phyloP scores from a whole-genome alignment of 768 basidiomycete species.

The Kwoniella newhampshirensis region DNA sequence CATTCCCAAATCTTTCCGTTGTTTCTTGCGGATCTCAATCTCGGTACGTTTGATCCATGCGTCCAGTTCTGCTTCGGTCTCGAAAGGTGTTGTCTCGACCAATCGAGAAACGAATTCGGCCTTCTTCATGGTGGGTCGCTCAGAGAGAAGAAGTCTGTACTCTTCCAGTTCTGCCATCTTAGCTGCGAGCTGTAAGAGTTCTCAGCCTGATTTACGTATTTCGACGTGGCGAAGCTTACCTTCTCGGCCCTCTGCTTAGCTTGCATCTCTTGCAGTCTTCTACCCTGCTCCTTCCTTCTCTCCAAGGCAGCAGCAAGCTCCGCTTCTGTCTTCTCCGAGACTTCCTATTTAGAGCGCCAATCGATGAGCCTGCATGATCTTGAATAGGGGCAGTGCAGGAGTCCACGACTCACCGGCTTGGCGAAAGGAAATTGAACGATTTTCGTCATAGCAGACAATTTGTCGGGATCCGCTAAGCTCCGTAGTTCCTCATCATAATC shows the following conservation, averaged over 20 bases:
- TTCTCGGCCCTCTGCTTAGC: constrained; percentile 82
- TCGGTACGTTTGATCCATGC: constrained; percentile 79
- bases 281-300: constrained; percentile 78
- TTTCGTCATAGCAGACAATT: constrained; percentile 65
- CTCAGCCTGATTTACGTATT: not conserved
- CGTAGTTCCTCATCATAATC: constrained; percentile 73
- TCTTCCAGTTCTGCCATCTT: constrained; percentile 61
- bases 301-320: constrained; percentile 76
- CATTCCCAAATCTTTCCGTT: constrained; percentile 75
- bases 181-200: constrained; percentile 29
- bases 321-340: constrained; percentile 87
- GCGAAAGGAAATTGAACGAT: constrained; percentile 87
- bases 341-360: constrained; percentile 44
- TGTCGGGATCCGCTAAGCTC: constrained; percentile 65
- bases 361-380: constrained; percentile 7
- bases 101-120: constrained; percentile 65
- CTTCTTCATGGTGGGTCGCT: constrained; percentile 56
- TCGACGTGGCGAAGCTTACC: constrained; percentile 55
- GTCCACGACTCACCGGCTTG: constrained; percentile 48
- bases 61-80: constrained; percentile 57
- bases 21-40: constrained; percentile 67
- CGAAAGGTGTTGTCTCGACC: constrained; percentile 60
- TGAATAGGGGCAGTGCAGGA: not conserved
- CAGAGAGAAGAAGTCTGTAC: constrained; percentile 41
- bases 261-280: constrained; percentile 85